Percentiles rank a stretch among this genome's conserved stretches.
phyloP scores from a whole-genome alignment of 1,139 yeast species.

The Geotrichum phurueaensis region DNA sequence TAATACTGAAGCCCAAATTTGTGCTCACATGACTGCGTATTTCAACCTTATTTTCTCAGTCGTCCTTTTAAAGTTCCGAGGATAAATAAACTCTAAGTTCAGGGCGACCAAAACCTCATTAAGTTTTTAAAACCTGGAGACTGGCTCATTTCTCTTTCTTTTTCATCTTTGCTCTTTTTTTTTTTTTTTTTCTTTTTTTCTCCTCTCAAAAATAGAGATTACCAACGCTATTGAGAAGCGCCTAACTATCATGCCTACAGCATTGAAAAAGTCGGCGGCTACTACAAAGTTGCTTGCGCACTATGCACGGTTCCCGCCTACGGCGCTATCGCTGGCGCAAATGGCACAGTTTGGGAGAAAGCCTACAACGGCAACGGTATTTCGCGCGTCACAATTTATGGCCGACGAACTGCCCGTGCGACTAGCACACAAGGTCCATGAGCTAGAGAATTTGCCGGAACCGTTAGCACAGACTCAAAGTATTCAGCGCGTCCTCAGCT shows the following conservation, averaged over 20 bases:
- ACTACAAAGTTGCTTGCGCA: slow-evolving; percentile 35
- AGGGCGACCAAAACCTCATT: not conserved
- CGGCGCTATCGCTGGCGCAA: slow-evolving; percentile 76
- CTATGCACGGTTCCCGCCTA: slow-evolving; percentile 73
- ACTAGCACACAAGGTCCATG: slow-evolving; percentile 79
- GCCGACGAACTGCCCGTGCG: slow-evolving; percentile 85
- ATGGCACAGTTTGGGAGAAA: slow-evolving; percentile 86
- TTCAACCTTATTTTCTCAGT: not conserved
- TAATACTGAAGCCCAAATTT: not conserved
- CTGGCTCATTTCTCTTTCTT: not conserved
- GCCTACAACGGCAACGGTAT: slow-evolving; percentile 72
- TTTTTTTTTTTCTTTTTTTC: not conserved
- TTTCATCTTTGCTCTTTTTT: not conserved
- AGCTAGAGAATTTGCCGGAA: slow-evolving; percentile 71
- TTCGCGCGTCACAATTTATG: slow-evolving; percentile 77
- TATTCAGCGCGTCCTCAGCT: slow-evolving; percentile 67
- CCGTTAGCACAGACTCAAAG: slow-evolving; percentile 70
- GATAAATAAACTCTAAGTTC: not conserved
- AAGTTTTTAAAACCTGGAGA: not conserved
- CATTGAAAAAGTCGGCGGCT: not conserved
- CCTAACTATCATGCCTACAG: not conserved
- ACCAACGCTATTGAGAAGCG: not conserved
- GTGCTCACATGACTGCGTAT: not conserved
- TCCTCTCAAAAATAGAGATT: not conserved
- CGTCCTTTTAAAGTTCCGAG: not conserved